Base-by-base conservation (phyloP, 352 stramenopile genomes). In the Thalassiosira livingstoniorum region DNA sequence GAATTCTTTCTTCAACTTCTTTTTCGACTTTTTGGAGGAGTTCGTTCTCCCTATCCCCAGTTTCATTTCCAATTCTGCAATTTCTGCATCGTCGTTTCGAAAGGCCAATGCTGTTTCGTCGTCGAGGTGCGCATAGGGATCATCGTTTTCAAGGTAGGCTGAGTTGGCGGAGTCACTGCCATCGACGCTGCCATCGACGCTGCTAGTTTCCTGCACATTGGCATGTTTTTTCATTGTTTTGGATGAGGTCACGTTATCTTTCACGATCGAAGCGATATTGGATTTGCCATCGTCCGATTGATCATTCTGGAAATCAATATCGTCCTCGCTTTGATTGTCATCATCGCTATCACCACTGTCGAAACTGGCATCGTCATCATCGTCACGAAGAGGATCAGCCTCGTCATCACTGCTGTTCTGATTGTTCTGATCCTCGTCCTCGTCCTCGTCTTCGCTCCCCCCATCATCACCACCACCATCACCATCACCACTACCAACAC, bases 1-100 rank as follows among this genome's bases (percentile, higher is more conserved):
- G 73, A 85, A 94, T 79, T 94, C 90, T 53, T 91, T 92, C 15
- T 88, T 78, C 1, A 93, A 54, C n/a, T 85, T 88, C 39, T 86
- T 85, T 37, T 88, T 87, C 39, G 87, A 64, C 66, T 88, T 87
- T 27, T 43, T 42, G 0, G 47, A 80, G 23, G 80, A 80, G 15
- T 29, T 47, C 15, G 92, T 31, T n/a, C n/a, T n/a, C n/a, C n/a
- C n/a, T n/a, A n/a, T n/a, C 29, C 87, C 87, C 1, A 94, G 64
- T 73, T 92, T 92, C 29, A 77, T n/a, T 75, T 90, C 81, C 5
- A 88, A 45, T 42, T 83, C 53, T 37, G 85, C 79, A 13, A 90
- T 81, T 86, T 94, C 88, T 21, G 77, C 82, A 73, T 94, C 90
- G 43, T 94, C 90, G 35, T 83, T 83, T 60, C 81, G 68, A 15